Base-by-base conservation (phyloP, 176 grass and related monocot species). In the Eleusine indica region DNA sequence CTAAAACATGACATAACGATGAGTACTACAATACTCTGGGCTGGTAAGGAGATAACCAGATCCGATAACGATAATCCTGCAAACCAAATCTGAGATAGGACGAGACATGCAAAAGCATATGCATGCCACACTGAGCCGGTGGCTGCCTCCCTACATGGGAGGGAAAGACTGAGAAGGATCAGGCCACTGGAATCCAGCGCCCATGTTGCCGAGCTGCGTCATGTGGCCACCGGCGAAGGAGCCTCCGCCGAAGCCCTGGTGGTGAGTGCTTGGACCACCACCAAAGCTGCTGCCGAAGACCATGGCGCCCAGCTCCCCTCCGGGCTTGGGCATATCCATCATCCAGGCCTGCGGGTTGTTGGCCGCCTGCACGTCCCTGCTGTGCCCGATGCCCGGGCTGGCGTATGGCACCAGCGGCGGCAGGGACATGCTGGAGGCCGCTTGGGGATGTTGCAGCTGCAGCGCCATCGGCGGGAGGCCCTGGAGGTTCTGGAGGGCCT, bases 391-490 rank as follows among this genome's bases (percentile, higher is more conserved):
- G 19, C 21, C 57, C 21, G 57, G 57, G 6, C 14, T 4, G 0
- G 57, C 7, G 21, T 60, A 60, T 0, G 57, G 0, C 65, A 2
- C n/a, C 14, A 53, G 2, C 54, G 0, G 18, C 9, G 56, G 12
- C 46, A 30, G 37, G 21, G 57, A 14, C 57, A 60, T 22, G 44
- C 9, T 2, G 19, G 57, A 60, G n/a, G 57, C 21, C 57, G 52
- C 52, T 16, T 60, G 57, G 4, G 54, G 66, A 0, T 19, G 62
- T 44, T 68, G 78, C 65, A 80, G 44, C 78, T 80, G 78, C 78
- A 80, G 32, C 58, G 19, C 9, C 21, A 16, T 17, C 77, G 40
- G 9, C 28, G 39, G 25, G 29, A 19, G 13, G 39, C n/a, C 29
- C 3, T 49, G n/a, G 58, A 73, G 40, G 30, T 11, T 61, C 22